phyloP scores from a whole-genome alignment of 306 rosid species.

The Lablab purpureus region DNA sequence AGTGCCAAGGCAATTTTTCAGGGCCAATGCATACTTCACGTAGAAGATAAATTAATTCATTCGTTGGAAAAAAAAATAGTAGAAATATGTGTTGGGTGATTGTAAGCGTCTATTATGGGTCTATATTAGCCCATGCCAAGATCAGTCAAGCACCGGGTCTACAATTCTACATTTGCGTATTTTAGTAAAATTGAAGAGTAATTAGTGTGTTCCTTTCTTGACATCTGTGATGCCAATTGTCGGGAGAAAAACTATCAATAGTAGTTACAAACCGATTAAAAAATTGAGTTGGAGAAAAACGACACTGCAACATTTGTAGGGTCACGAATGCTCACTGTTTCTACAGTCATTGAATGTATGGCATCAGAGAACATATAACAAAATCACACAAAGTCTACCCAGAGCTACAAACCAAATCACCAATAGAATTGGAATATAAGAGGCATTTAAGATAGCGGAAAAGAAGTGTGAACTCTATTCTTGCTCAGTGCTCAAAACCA shows the following conservation, averaged over 20 bases:
- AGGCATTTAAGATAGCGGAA: background rate
- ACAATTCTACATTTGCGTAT: background rate
- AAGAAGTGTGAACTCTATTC: background rate
- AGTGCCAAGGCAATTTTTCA: constrained; percentile 7
- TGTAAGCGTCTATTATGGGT: constrained; percentile 24
- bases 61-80: background rate
- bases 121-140: constrained; percentile 21
- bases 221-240: constrained; percentile 1
- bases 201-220: constrained; percentile 8
- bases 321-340: background rate
- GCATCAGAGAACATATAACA: background rate
- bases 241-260: background rate
- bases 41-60: constrained; percentile 19
- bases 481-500: constrained; percentile 5
- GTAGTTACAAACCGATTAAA: background rate
- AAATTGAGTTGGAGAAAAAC: constrained; percentile 10
- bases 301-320: constrained; percentile 1
- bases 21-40: background rate
- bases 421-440: constrained; percentile 29
- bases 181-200: constrained; percentile 17
- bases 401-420: constrained; percentile 31
- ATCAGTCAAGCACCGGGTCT: background rate
- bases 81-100: constrained; percentile 13
- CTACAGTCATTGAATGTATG: constrained; percentile 13
- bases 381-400: background rate